Percentiles rank a stretch among this genome's conserved stretches.
Conservation (phyloP, 106 monocot species). For the Acanthochlamys bracteata region DNA sequence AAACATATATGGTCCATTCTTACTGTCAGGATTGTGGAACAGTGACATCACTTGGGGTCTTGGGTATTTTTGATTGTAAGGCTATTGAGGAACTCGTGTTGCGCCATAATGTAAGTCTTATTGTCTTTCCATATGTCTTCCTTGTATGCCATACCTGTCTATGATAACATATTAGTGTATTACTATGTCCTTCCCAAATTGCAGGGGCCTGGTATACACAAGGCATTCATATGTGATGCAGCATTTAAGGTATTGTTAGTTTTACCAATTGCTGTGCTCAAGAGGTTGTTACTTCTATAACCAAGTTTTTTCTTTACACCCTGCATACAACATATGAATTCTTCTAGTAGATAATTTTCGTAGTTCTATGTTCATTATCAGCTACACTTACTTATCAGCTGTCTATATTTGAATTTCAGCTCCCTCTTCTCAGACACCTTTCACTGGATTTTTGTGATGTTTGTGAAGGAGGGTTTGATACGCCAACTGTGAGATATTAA, state of each 20-base stretch:
- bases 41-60: constrained; percentile 42
- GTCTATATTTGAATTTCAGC: constrained; percentile 20
- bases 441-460: constrained; percentile 70
- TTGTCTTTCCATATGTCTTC: not conserved
- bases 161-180: not conserved
- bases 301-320: too few species aligned
- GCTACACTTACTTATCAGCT: not conserved
- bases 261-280: too few species aligned
- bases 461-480: constrained; percentile 53
- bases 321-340: too few species aligned
- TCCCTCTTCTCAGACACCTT: constrained; percentile 47
- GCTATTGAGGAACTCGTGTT: constrained; percentile 60
- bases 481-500: constrained; percentile 38
- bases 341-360: too few species aligned
- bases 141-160: not conserved
- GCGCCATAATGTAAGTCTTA: constrained; percentile 60
- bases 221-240: constrained; percentile 42
- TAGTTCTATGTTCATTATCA: not conserved
- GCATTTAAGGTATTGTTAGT: constrained; percentile 30
- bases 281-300: too few species aligned
- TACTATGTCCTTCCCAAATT: not conserved
- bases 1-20: not conserved
- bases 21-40: constrained; percentile 57
- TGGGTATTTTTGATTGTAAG: constrained; percentile 50
- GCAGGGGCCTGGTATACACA: constrained; percentile 48